Evolutionary conservation across 2,329 filamentous ascomycete genomes (phyloP).

Genomic region (Pseudogymnoascus sp.): DNA sequence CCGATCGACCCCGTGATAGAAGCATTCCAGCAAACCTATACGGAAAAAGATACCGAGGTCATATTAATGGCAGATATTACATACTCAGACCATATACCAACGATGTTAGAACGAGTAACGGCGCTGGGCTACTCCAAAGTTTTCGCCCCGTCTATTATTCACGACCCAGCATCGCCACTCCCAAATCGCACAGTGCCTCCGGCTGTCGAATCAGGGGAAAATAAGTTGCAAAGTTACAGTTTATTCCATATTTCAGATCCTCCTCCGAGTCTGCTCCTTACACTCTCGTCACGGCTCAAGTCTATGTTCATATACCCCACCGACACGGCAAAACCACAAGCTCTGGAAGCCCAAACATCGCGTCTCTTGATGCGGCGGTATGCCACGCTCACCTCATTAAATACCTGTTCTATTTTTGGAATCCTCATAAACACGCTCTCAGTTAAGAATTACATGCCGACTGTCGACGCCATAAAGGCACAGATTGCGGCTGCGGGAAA

Average conservation of each 20-base stretch:
- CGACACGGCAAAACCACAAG: slow-evolving; percentile 29
- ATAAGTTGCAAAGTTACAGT: slow-evolving; percentile 42
- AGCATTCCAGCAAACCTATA: slow-evolving; percentile 64
- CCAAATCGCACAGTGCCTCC: slow-evolving; percentile 71
- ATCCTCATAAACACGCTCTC: slow-evolving; percentile 94
- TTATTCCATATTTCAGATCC: slow-evolving; percentile 77
- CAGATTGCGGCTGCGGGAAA: slow-evolving; percentile 76
- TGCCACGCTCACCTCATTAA: slow-evolving; percentile 72
- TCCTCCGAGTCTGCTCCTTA: slow-evolving; percentile 80
- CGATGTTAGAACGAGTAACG: slow-evolving; percentile 48
- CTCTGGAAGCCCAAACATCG: slow-evolving; percentile 35
- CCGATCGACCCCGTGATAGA: slow-evolving; percentile 48
- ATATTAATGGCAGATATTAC: slow-evolving; percentile 86
- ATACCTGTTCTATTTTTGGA: slow-evolving; percentile 76
- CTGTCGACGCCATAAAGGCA: slow-evolving; percentile 64
- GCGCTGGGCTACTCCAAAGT: slow-evolving; percentile 62
- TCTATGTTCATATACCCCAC: slow-evolving; percentile 73
- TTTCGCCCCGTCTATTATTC: slow-evolving; percentile 63
- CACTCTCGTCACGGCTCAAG: slow-evolving; percentile 73
- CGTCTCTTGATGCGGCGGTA: slow-evolving; percentile 74
- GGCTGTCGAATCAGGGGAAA: slow-evolving; percentile 36
- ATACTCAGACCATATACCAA: slow-evolving; percentile 66
- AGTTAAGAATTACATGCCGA: slow-evolving; percentile 80
- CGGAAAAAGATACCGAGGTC: slow-evolving; percentile 54
- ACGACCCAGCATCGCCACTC: slow-evolving; percentile 71